A percentile compares a stretch with the other conserved stretches of the same genome.
phyloP scores from a whole-genome alignment of 768 basidiomycete species.

The Leccinum variicolor region DNA sequence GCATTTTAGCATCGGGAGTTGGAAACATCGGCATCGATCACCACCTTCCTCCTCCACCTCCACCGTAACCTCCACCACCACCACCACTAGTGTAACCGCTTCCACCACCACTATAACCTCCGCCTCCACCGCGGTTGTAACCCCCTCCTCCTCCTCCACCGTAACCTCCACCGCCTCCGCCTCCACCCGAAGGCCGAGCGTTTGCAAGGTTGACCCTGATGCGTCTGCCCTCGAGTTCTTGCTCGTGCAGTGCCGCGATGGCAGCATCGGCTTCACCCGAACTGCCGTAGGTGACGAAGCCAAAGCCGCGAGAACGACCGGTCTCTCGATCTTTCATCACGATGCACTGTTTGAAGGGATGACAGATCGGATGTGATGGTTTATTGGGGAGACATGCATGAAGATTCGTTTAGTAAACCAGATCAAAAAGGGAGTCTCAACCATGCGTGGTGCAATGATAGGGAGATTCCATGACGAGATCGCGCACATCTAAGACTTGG shows the following conservation, averaged over 20 bases:
- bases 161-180: too few species aligned
- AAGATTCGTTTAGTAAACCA: conserved; percentile 27
- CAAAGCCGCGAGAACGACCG: conserved; percentile 56
- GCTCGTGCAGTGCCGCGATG: conserved; percentile 45
- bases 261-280: conserved; percentile 41
- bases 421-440: conserved; percentile 21
- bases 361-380: not conserved
- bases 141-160: too few species aligned
- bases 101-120: too few species aligned
- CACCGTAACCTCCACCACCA: too few species aligned
- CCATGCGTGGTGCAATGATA: conserved; percentile 31
- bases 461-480: conserved; percentile 28
- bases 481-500: conserved; percentile 48
- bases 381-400: conserved; percentile 19
- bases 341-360: conserved; percentile 24
- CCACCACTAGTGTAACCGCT: too few species aligned
- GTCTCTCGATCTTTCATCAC: conserved; percentile 53
- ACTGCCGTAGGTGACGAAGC: conserved; percentile 43
- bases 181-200: conserved; percentile 27
- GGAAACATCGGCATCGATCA: not conserved
- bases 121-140: too few species aligned
- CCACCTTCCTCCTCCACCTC: too few species aligned
- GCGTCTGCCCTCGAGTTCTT: conserved; percentile 52
- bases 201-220: conserved; percentile 48
- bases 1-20: conserved; percentile 4